A percentile compares a stretch with the other conserved stretches of the same genome.
Conservation (phyloP, 2,329 filamentous ascomycete genomes). For the Hypoxylon rubiginosum region DNA sequence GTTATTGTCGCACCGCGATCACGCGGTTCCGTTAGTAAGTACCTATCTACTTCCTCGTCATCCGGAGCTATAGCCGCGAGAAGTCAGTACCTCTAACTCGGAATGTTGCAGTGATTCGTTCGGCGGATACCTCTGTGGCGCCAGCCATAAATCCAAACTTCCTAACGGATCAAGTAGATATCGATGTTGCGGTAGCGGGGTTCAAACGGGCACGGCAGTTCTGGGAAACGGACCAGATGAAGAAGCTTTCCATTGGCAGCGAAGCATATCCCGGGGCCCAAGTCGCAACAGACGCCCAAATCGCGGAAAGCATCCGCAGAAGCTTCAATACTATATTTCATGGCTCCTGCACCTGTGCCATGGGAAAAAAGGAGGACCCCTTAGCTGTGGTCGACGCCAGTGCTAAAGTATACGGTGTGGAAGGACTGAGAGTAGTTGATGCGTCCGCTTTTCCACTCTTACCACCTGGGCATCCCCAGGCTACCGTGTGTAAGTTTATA, state of each 20-base stretch:
- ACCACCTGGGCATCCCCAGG: slow-evolving; percentile 32
- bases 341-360: slow-evolving; percentile 41
- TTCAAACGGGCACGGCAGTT: slow-evolving; percentile 59
- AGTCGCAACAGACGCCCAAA: slow-evolving; percentile 31
- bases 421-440: slow-evolving; percentile 51
- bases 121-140: slow-evolving; percentile 51
- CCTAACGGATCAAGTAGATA: slow-evolving; percentile 58
- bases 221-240: slow-evolving; percentile 35
- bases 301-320: slow-evolving; percentile 23
- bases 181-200: slow-evolving; percentile 58
- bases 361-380: slow-evolving; percentile 50
- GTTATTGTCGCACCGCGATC: no score
- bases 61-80: slow-evolving; percentile 49
- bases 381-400: slow-evolving; percentile 51
- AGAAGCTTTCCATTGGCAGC: not conserved
- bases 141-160: slow-evolving; percentile 63
- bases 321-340: slow-evolving; percentile 34
- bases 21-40: not conserved
- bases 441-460: slow-evolving; percentile 48
- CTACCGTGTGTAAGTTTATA: no score
- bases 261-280: slow-evolving; percentile 18
- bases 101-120: slow-evolving; percentile 54
- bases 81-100: slow-evolving; percentile 55
- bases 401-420: slow-evolving; percentile 50
- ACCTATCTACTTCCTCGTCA: slow-evolving; percentile 13